Base-by-base conservation (phyloP, 108 stramenopile species). In the Aureococcus anophagefferens region DNA sequence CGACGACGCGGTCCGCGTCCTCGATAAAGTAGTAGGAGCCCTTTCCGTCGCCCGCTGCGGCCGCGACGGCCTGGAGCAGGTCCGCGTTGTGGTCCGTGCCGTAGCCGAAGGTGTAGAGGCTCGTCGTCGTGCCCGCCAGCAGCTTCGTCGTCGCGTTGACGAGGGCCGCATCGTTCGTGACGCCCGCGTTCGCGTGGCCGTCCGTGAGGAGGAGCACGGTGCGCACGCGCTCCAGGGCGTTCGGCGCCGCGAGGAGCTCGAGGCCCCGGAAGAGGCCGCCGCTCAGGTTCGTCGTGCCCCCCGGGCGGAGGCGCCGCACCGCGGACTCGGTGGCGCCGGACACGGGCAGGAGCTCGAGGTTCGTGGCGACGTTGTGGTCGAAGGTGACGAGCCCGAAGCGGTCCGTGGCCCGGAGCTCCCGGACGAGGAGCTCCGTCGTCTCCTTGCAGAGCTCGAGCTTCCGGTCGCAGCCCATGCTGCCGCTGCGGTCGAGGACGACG, bases 181-280 rank as follows among this genome's bases (percentile, higher is more conserved):
- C 68, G 16, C 88, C 88, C 59, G 30, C 46, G 68, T 89, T 89
- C n/a, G 88, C 86, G 46, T 77, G 82, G 30, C 89, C 89, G 69
- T 89, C 89, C 28, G 89, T 89, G 0, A 89, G 72, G 9, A 89
- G 72, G 68, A 89, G 85, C 15, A 89, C 77, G 5, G 81, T 73
- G 33, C 82, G 73, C 0, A 87, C 84, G 30, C 69, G 69, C 31
- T 33, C 46, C 25, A 9, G 18, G 34, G 80, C 74, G 46, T 77
- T 82, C 30, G 85, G 78, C 30, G 68, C 32, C 25, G 71, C 63
- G 14, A 74, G 45, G 59, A 45, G 21, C 21, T 17, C 30, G 37
- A 72, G 36, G 40, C 44, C 66, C 32, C 5, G 21, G 33, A 72
- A 72, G 32, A 71, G 33, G 0, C 75, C 75, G 37, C 75, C 75